Base-by-base conservation (phyloP, 495 filamentous ascomycete species). In the Aspergillus indologenus region DNA sequence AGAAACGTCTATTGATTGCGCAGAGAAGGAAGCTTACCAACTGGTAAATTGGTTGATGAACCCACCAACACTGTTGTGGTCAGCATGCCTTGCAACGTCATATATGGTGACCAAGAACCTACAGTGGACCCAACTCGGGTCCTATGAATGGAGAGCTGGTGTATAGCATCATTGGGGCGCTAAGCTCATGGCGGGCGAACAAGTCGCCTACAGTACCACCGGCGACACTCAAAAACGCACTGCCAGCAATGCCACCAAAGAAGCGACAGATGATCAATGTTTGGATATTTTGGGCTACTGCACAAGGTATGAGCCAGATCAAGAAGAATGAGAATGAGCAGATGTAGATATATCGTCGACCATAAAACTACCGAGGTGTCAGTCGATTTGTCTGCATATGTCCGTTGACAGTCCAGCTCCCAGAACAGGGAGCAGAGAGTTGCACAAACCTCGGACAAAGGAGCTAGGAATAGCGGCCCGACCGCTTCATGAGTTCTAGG, bases 131-230 rank as follows among this genome's bases (percentile, higher is more conserved):
- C 42, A 75, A 56, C 51, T 74, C 75, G 47, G 85, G 87, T 17
- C 90, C 90, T 42, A 91, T 72, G 64, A 95, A 95, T 8, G 92
- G 93, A 58, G 72, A 75, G 9, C 69, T 70, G n/a, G 91, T 90
- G 65, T 92, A 96, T 12, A 96, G 67, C 86, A 89, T 88, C 87
- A 90, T 90, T 5, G 87, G 88, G 31, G 81, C 79, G 55, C 84
- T 84, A 52, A 97, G 86, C 52, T 92, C 82, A 48, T 90, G 78
- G 22, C 84, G 85, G 17, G 76, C 75, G 70, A 97, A 98, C 73
- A 97, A 74, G 69, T 98, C 92, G 11, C 91, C 92, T 4, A 96
- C 89, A 1, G 91, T 96, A 0, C 92, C 93, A 24, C 94, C 93
- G 4, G 92, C 89, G 3, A 98, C 93, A 54, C 84, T 88, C 50